phyloP scores from a whole-genome alignment of 345 rosid species.

The Citrus sp. region DNA sequence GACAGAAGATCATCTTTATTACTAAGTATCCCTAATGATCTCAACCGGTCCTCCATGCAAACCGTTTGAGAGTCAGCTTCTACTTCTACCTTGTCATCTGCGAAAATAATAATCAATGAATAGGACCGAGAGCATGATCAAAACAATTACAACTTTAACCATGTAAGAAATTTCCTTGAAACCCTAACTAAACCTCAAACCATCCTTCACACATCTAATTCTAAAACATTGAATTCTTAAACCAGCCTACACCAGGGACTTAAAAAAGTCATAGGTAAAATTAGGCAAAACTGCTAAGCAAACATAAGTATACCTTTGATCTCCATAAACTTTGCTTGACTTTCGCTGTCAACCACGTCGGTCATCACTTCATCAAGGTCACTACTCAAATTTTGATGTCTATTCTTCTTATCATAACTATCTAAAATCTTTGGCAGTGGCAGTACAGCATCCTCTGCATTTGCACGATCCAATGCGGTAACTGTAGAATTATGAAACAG shows the following conservation, averaged over 20 bases:
- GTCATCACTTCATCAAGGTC: slow-evolving; percentile 41
- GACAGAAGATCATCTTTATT: slow-evolving; percentile 30
- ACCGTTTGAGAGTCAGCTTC: slow-evolving; percentile 30
- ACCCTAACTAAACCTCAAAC: not conserved
- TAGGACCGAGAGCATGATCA: not conserved
- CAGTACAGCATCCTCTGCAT: slow-evolving; percentile 81
- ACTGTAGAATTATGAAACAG: slow-evolving; percentile 45
- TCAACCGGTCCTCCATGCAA: slow-evolving; percentile 71
- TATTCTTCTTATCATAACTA: slow-evolving; percentile 35
- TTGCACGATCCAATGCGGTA: slow-evolving; percentile 80
- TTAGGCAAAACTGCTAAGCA: not conserved
- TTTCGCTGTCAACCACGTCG: slow-evolving; percentile 39
- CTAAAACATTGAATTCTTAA: not conserved
- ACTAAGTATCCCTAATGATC: slow-evolving; percentile 52
- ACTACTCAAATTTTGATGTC: slow-evolving; percentile 19
- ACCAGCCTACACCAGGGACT: not conserved
- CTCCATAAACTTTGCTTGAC: slow-evolving; percentile 31
- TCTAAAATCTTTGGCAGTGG: slow-evolving; percentile 62
- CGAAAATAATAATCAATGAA: slow-evolving; percentile 10
- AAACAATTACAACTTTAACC: not conserved
- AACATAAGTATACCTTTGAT: slow-evolving; percentile 41
- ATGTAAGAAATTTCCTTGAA: not conserved
- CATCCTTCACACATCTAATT: not conserved
- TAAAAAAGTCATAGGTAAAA: not conserved
- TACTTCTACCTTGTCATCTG: slow-evolving; percentile 34